Percentiles rank a stretch among this genome's conserved stretches.
Evolutionary conservation across 139 green algal genomes (phyloP).

Genomic region (Dunaliella sp.): DNA sequence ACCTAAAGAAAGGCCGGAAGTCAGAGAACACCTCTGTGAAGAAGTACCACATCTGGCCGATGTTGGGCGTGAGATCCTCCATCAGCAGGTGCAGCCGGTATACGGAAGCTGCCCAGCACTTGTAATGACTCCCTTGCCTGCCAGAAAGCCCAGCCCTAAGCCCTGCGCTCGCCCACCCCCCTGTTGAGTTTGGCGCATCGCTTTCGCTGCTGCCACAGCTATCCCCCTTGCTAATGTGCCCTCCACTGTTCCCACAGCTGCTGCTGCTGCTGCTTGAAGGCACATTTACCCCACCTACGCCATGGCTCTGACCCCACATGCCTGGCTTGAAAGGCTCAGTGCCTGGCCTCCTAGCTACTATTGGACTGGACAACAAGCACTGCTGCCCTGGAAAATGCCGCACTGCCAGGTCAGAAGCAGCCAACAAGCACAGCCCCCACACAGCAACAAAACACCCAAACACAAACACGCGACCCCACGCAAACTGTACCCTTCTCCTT

Average conservation of each 20-base stretch:
- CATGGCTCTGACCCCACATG: no score
- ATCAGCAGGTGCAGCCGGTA: conserved; percentile 44
- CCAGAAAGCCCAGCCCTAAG: neutral
- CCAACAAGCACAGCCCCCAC: neutral
- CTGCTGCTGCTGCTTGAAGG: no score
- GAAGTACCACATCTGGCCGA: conserved; percentile 79
- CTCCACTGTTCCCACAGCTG: neutral
- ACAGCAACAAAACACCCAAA: neutral
- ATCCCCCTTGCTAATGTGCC: neutral
- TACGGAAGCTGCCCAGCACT: conserved; percentile 34
- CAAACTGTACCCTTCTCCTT: no score
- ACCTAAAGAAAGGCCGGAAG: conserved; percentile 44
- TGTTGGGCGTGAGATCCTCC: conserved; percentile 64
- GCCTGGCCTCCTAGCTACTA: no score
- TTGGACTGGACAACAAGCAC: neutral
- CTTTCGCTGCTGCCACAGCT: neutral
- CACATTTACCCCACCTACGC: no score
- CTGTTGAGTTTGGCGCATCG: neutral
- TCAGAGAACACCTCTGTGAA: conserved; percentile 68
- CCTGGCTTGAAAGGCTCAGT: no score
- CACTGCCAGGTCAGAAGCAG: neutral
- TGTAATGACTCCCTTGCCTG: neutral
- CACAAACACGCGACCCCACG: no score
- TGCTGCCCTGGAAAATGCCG: neutral
- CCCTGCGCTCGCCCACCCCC: neutral